Percentiles rank a stretch among this genome's conserved stretches.
phyloP scores from a whole-genome alignment of 2,329 filamentous ascomycete genomes.

The Colletotrichum scovillei region DNA sequence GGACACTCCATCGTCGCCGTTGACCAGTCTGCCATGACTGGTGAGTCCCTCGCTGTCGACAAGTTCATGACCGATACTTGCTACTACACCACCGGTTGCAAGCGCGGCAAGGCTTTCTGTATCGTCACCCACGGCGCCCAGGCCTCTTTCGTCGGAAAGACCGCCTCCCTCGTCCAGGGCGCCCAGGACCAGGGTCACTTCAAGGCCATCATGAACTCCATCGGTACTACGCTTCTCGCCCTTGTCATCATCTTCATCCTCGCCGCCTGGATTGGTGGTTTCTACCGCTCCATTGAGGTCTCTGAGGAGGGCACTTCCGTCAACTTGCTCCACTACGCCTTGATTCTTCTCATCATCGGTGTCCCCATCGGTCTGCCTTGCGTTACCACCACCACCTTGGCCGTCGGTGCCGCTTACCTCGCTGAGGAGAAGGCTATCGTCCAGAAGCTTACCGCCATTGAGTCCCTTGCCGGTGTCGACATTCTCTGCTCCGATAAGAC shows the following conservation, averaged over 20 bases:
- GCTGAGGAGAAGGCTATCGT: slow-evolving; percentile 84
- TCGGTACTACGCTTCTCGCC: slow-evolving; percentile 79
- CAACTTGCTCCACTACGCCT: slow-evolving; percentile 75
- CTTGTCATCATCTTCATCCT: slow-evolving; percentile 84
- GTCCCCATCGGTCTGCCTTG: slow-evolving; percentile 84
- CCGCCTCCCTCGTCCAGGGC: slow-evolving; percentile 78
- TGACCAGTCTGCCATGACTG: slow-evolving; percentile 85
- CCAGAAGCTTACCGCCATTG: slow-evolving; percentile 83
- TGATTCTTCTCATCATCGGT: slow-evolving; percentile 81
- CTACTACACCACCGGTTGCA: slow-evolving; percentile 86
- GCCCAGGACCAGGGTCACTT: slow-evolving; percentile 82
- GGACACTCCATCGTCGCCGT: slow-evolving; percentile 76
- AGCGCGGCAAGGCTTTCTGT: slow-evolving; percentile 81
- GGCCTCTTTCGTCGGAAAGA: slow-evolving; percentile 82
- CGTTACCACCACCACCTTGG: slow-evolving; percentile 81
- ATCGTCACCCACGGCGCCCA: slow-evolving; percentile 75
- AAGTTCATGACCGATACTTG: slow-evolving; percentile 82
- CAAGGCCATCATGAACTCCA: slow-evolving; percentile 87
- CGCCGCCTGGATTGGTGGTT: slow-evolving; percentile 80
- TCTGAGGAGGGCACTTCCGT: slow-evolving; percentile 62
- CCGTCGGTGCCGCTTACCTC: slow-evolving; percentile 81
- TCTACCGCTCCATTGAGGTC: slow-evolving; percentile 77
- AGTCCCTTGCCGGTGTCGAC: slow-evolving; percentile 80
- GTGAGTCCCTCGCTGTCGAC: slow-evolving; percentile 82
- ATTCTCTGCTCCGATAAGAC: slow-evolving; percentile 87